phyloP scores from a whole-genome alignment of 139 green algal species.

The Yamagishiella unicocca region DNA sequence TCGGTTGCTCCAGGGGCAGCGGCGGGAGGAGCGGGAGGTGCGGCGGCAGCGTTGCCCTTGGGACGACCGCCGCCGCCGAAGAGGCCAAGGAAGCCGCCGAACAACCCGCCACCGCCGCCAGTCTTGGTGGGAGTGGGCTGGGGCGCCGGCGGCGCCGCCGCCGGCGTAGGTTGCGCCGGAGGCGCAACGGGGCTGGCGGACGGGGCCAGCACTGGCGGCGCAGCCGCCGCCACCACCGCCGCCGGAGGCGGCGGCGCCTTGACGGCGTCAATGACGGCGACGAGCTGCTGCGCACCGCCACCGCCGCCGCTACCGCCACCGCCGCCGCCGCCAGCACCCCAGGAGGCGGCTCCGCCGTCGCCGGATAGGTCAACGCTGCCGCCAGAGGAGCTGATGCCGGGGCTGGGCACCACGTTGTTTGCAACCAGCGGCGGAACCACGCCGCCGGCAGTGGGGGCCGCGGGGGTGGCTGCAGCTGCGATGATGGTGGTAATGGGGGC shows the following conservation, averaged over 20 bases:
- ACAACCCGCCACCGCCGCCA: not conserved
- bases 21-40: not conserved
- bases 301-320: too few relatives aligned
- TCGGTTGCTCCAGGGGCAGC: not conserved
- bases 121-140: too few relatives aligned
- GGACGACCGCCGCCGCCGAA: not conserved
- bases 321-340: not conserved
- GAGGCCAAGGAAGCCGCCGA: not conserved
- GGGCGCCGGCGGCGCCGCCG: too few relatives aligned
- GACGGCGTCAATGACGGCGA: too few relatives aligned
- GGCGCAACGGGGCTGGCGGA: too few relatives aligned
- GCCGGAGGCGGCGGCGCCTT: too few relatives aligned
- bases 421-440: not conserved
- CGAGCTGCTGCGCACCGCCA: not conserved
- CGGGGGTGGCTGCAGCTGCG: not conserved
- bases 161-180: too few relatives aligned
- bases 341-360: not conserved
- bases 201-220: too few relatives aligned
- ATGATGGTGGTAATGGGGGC: not conserved
- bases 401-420: conserved; percentile 36
- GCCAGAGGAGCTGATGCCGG: not conserved
- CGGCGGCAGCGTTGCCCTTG: not conserved
- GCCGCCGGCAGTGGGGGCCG: not conserved
- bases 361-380: not conserved
- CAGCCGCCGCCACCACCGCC: too few relatives aligned